Percentiles rank a stretch among this genome's conserved stretches.
Evolutionary conservation across 257 asterid species (phyloP).

Genomic region (Orobanche coerulescens): DNA sequence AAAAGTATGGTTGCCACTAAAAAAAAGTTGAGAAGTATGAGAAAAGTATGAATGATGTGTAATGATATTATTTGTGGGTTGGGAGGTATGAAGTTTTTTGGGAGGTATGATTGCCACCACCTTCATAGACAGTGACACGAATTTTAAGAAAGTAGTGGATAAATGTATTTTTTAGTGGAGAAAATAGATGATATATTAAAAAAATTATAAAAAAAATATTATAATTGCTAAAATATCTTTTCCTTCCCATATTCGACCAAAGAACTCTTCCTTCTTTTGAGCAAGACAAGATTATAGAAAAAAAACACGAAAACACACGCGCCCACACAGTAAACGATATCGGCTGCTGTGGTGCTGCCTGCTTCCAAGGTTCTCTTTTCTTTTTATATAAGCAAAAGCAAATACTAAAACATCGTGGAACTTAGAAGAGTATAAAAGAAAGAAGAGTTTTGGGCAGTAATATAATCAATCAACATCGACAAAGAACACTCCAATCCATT

Average conservation of each 20-base stretch:
- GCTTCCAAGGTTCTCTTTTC: slow-evolving; percentile 20
- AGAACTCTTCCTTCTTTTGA: slow-evolving; percentile 18
- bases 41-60: no score
- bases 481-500: slow-evolving; percentile 31
- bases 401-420: not conserved
- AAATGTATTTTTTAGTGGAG: no score
- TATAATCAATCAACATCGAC: slow-evolving; percentile 24
- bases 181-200: no score
- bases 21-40: no score
- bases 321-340: slow-evolving; percentile 2
- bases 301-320: slow-evolving; percentile 10
- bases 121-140: no score
- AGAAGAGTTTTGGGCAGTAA: slow-evolving; percentile 1
- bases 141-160: no score
- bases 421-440: not conserved
- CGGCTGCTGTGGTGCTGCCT: slow-evolving; percentile 14
- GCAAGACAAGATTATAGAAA: slow-evolving; percentile 16
- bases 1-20: no score
- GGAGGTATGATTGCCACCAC: no score
- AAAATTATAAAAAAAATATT: not conserved
- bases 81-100: no score
- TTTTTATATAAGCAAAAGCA: not conserved
- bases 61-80: no score
- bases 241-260: not conserved
- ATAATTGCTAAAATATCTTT: not conserved